Evolutionary conservation across 768 basidiomycete genomes (phyloP).

Genomic region (Phaffia tasmanica): DNA sequence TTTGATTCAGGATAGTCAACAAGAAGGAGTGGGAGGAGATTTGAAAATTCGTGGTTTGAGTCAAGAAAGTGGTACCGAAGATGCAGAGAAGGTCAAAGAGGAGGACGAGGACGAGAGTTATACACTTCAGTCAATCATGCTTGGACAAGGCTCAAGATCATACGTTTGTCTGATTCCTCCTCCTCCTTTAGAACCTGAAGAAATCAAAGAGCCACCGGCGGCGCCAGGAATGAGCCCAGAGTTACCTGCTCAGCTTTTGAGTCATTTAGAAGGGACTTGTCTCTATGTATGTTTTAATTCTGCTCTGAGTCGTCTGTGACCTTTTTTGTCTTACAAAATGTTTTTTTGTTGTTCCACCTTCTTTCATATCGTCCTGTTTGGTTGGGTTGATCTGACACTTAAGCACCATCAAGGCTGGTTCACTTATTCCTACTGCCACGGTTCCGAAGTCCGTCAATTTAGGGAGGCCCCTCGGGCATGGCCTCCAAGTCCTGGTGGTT

Average conservation of each 20-base stretch:
- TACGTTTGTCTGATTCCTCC: conserved; percentile 21
- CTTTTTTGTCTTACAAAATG: not conserved
- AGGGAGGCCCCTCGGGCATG: conserved; percentile 62
- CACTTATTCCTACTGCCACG: conserved; percentile 83
- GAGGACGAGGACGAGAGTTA: not conserved
- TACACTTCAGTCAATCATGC: conserved; percentile 9
- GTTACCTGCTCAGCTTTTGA: conserved; percentile 50
- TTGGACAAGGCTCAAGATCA: conserved; percentile 5
- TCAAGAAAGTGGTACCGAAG: not conserved
- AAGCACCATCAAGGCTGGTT: conserved; percentile 74
- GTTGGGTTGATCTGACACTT: too few species aligned
- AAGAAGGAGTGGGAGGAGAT: not conserved
- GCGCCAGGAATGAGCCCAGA: conserved; percentile 13
- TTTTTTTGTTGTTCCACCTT: conserved; percentile 32
- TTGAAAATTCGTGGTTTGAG: not conserved
- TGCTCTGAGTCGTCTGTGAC: not conserved
- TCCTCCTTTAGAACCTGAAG: conserved; percentile 2
- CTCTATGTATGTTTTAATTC: conserved; percentile 56
- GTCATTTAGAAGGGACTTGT: conserved; percentile 66
- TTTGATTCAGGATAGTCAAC: not conserved
- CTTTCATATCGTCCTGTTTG: not conserved
- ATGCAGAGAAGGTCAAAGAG: not conserved
- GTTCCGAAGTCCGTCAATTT: conserved; percentile 90
- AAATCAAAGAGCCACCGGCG: not conserved
- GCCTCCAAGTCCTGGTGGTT: conserved; percentile 54